These are phyloP conservation scores for Corymbia citriodora DNA, from an alignment of 441 rosid species.

Conservation along the genomic window DNA sequence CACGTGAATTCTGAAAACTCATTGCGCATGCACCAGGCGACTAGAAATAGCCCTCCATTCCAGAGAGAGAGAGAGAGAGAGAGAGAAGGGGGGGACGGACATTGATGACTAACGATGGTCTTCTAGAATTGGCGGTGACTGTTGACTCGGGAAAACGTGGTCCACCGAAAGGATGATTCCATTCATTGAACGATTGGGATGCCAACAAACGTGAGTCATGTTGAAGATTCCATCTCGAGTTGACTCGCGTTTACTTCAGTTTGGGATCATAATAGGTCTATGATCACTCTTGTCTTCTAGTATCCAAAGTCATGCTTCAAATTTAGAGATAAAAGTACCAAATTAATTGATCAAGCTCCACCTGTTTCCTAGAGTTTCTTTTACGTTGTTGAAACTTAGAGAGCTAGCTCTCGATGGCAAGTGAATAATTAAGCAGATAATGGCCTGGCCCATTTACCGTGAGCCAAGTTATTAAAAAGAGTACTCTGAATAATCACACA, in stretches of 20 bases:
- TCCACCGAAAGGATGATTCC: neutral
- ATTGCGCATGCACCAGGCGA: neutral
- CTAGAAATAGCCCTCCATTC: neutral
- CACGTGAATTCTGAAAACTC: neutral
- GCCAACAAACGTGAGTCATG: neutral
- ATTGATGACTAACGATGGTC: neutral
- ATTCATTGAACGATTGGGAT: neutral
- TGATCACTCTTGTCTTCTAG: neutral
- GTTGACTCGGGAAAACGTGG: neutral
- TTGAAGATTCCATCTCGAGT: neutral
- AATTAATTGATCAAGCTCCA: neutral
- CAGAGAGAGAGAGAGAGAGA: neutral
- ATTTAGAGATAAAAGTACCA: neutral
- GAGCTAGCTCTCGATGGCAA: neutral
- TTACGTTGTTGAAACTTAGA: neutral
- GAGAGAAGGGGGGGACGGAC: neutral
- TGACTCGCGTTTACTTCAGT: neutral
- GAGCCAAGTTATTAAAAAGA: neutral
- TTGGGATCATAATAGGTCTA: neutral
- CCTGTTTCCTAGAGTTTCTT: neutral
- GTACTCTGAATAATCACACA: neutral
- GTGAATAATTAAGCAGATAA: neutral
- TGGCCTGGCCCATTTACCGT: neutral
- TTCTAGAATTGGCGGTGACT: neutral
- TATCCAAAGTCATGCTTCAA: neutral